A percentile compares a stretch with the other conserved stretches of the same genome.
phyloP scores from a whole-genome alignment of 78 protist species.

The Dictyostelium capitatum region DNA sequence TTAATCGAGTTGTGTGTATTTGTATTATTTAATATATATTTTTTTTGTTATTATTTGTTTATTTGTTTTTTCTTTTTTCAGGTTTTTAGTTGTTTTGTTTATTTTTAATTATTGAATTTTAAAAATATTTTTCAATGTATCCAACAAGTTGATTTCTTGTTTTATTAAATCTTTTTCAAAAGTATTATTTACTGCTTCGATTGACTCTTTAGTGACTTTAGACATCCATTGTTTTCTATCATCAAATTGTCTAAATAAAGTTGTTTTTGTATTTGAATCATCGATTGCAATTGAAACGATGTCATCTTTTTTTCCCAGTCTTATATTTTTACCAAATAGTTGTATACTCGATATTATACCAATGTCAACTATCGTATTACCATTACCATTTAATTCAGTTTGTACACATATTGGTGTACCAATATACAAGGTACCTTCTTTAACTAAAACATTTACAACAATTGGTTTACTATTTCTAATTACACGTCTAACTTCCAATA shows the following conservation, averaged over 20 bases:
- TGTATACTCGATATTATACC: conserved; percentile 96
- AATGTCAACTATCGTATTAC: conserved; percentile 35
- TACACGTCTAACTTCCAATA: conserved; percentile 67
- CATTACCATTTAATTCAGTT: conserved; percentile 42
- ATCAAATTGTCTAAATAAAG: conserved; percentile 96
- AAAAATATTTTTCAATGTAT: conserved; percentile 54
- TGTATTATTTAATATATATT: too few species aligned
- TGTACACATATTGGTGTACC: conserved; percentile 96
- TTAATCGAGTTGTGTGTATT: too few species aligned
- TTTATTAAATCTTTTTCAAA: conserved; percentile 66
- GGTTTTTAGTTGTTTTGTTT: background rate
- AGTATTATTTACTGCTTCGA: conserved; percentile 92
- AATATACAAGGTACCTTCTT: conserved; percentile 92
- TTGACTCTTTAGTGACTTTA: conserved; percentile 90
- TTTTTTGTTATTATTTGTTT: too few species aligned
- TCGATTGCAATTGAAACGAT: conserved; percentile 95
- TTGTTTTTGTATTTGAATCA: background rate
- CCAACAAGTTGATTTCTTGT: conserved; percentile 49
- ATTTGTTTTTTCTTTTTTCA: too few species aligned
- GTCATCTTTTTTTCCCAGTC: conserved; percentile 88
- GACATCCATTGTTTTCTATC: conserved; percentile 84
- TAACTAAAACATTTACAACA: conserved; percentile 94
- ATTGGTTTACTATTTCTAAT: conserved; percentile 97
- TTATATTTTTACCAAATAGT: conserved; percentile 86
- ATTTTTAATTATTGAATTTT: conserved; percentile 49